phyloP scores from a whole-genome alignment of 768 basidiomycete genomes.

The Tubosaeta sp. region DNA sequence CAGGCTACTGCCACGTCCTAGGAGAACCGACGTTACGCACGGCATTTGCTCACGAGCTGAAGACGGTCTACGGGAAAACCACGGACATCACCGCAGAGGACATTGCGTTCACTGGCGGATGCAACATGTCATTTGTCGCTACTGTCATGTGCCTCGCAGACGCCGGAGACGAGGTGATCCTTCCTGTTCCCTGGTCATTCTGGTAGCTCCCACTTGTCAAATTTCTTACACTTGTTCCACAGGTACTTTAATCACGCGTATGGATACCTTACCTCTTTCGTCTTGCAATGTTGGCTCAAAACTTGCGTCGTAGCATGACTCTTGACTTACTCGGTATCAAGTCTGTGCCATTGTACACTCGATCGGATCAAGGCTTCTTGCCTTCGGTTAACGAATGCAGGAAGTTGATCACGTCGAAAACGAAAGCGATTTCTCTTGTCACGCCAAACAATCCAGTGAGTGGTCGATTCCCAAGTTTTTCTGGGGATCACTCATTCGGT shows the following conservation, averaged over 20 bases:
- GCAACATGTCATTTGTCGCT: slow-evolving; percentile 68
- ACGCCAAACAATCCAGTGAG: slow-evolving; percentile 74
- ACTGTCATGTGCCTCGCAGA: slow-evolving; percentile 62
- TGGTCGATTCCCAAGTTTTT: not conserved
- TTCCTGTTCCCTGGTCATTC: slow-evolving; percentile 65
- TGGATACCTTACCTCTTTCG: not conserved
- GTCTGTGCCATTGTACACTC: slow-evolving; percentile 50
- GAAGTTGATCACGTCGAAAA: slow-evolving; percentile 50
- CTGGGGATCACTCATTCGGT: not conserved
- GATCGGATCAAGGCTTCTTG: slow-evolving; percentile 49
- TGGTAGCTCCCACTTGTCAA: not conserved
- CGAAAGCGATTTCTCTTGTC: slow-evolving; percentile 69
- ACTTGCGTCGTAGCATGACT: slow-evolving; percentile 50
- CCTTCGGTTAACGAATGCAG: slow-evolving; percentile 53
- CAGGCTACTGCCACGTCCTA: slow-evolving; percentile 55
- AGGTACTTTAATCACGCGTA: slow-evolving; percentile 71
- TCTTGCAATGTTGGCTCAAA: not conserved
- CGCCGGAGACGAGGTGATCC: slow-evolving; percentile 63
- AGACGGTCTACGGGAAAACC: slow-evolving; percentile 46
- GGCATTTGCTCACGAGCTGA: slow-evolving; percentile 60
- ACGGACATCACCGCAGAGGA: slow-evolving; percentile 51
- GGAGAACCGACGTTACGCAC: slow-evolving; percentile 53
- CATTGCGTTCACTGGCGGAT: slow-evolving; percentile 65
- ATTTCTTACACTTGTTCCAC: not conserved
- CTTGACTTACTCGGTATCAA: slow-evolving; percentile 61